Conservation (phyloP, 768 basidiomycete species). For the Pleurotus tuber-regium region DNA sequence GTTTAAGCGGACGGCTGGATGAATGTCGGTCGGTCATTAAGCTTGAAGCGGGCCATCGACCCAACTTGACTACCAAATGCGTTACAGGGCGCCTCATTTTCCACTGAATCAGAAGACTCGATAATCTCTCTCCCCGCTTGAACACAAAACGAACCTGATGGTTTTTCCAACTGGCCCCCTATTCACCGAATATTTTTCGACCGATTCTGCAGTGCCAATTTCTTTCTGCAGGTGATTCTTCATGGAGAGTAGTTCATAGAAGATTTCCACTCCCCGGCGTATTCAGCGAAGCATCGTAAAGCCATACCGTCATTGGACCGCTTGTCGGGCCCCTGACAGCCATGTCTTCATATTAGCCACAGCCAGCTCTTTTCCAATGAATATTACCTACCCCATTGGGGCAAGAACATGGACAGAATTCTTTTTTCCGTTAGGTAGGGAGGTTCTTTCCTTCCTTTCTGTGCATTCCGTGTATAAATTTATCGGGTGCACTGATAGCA, state of each 20-base stretch:
- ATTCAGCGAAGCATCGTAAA: neutral
- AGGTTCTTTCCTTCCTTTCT: too few species aligned
- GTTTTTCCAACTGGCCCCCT: conserved; percentile 7
- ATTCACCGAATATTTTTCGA: conserved; percentile 9
- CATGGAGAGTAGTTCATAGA: too few species aligned
- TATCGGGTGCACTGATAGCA: neutral
- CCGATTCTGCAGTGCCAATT: neutral
- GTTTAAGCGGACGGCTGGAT: conserved; percentile 8
- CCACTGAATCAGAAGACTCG: conserved; percentile 7
- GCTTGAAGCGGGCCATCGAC: neutral
- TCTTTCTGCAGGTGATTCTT: neutral
- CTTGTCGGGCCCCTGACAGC: too few species aligned
- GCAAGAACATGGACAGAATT: too few species aligned
- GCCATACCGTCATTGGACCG: too few species aligned
- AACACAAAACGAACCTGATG: conserved; percentile 7
- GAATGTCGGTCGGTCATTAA: conserved; percentile 4
- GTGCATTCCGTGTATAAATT: too few species aligned
- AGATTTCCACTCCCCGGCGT: too few species aligned
- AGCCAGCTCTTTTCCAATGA: too few species aligned
- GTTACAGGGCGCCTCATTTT: conserved; percentile 1
- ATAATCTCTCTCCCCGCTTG: conserved; percentile 7
- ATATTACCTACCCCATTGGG: too few species aligned
- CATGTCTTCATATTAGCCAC: too few species aligned
- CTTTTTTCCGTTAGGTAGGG: too few species aligned
- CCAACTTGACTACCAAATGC: neutral